Conservation (phyloP, 805 yeast genomes). For the Pichia membranifaciens region DNA sequence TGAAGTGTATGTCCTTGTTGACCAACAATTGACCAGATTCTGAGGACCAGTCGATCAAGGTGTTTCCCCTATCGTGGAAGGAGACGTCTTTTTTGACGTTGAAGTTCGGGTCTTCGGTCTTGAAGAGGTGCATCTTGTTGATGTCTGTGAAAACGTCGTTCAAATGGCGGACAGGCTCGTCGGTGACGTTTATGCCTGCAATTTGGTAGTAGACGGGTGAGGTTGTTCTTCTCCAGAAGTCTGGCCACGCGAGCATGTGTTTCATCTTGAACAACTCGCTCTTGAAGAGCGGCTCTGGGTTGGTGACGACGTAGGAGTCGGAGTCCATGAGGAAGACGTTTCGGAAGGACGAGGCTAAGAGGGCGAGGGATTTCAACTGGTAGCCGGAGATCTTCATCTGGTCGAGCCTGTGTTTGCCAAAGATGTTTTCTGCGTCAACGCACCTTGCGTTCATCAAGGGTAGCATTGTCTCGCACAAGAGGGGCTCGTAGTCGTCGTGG, state of each 20-base stretch:
- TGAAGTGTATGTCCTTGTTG: conserved; percentile 52
- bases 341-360: conserved; percentile 44
- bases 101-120: conserved; percentile 17
- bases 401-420: conserved; percentile 26
- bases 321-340: conserved; percentile 41
- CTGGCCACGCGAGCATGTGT: conserved; percentile 64
- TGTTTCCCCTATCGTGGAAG: conserved; percentile 53
- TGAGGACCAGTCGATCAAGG: conserved; percentile 53
- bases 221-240: conserved; percentile 67
- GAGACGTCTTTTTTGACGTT: conserved; percentile 25
- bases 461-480: conserved; percentile 32
- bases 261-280: conserved; percentile 37
- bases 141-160: conserved; percentile 22
- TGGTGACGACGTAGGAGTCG: conserved; percentile 40
- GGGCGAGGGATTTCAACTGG: conserved; percentile 37
- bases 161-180: conserved; percentile 32
- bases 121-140: conserved; percentile 14
- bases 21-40: conserved; percentile 66
- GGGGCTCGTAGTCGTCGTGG: conserved; percentile 12
- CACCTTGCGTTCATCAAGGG: conserved; percentile 39
- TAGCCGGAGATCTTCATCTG: conserved; percentile 29
- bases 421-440: conserved; percentile 32
- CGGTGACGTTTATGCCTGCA: conserved; percentile 38
- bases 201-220: conserved; percentile 54
- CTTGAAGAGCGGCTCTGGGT: conserved; percentile 45